Base-by-base conservation (phyloP, 352 stramenopile species). In the Plasmopara halstedii region DNA sequence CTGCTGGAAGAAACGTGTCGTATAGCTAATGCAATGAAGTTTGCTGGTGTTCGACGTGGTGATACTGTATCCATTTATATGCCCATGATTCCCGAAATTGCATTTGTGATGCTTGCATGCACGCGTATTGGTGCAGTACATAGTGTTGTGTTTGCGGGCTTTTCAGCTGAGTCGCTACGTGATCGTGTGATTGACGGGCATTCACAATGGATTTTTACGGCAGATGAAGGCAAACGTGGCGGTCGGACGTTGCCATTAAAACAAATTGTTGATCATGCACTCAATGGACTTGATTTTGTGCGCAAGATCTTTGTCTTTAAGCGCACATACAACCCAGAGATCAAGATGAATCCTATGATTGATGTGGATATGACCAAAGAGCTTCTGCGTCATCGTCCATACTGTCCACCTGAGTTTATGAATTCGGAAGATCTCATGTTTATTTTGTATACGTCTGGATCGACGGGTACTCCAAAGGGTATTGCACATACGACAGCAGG, bases 51-150 rank as follows among this genome's bases (percentile, higher is more conserved):
- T n/a, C 66, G 67, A 43, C 83, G 96, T 58, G 95, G 95, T 4
- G 95, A 98, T 73, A 86, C 93, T 9, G 96, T 98, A 3, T 96
- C 93, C 14, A 84, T 98, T 25, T 99, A 99, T 77, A 98, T 99
- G 96, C 97, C 97, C 25, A 99, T 99, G 96, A 97, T 99, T 40
- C 95, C 95, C 6, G 95, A 99, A 64, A 70, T 95, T 5, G 90
- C 89, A n/a, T 97, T 98, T 60, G 93, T 92, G 22, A 98, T 99
- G 96, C 71, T 99, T 19, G 96, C 97, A 0, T 99, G 96, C 56
- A 88, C 93, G 6, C 87, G 97, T 25, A 98, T 99, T 52, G 97
- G 97, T 20, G 96, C 95, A 9, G 76, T 98, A 4, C 96, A 99
- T 73, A 96, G 80, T 13, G 91, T 99, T 4, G 88, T 99, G 13